These are phyloP conservation scores for Colletotrichum cereale DNA, from an alignment of 2,329 filamentous ascomycete species.

Conservation along the genomic window DNA sequence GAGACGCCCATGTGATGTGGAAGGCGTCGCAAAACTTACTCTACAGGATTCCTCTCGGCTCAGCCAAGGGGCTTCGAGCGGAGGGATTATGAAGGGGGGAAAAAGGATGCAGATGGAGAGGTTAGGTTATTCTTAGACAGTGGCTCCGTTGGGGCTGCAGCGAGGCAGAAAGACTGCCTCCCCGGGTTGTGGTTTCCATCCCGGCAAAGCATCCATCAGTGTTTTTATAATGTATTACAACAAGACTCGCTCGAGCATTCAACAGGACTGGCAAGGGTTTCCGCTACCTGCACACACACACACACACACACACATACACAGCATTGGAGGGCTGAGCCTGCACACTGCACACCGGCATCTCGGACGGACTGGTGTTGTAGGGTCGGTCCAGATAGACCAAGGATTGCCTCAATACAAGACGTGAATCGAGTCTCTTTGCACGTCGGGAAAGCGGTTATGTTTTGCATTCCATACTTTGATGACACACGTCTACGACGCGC, in stretches of 20 bases:
- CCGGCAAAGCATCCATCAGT: slow-evolving; percentile 30
- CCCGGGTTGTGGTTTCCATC: slow-evolving; percentile 5
- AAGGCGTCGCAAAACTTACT: neutral
- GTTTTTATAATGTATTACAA: slow-evolving; percentile 40
- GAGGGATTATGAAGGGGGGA: neutral
- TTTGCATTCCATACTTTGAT: too few relatives aligned
- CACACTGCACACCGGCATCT: neutral
- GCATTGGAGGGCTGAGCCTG: slow-evolving; percentile 10
- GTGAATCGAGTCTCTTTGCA: slow-evolving; percentile 8
- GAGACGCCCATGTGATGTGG: slow-evolving; percentile 32
- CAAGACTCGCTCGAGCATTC: slow-evolving; percentile 22
- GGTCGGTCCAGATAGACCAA: slow-evolving; percentile 7
- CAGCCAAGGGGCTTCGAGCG: neutral
- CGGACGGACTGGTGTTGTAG: neutral
- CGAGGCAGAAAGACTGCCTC: slow-evolving; percentile 32
- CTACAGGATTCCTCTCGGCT: neutral
- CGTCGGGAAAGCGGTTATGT: too few relatives aligned
- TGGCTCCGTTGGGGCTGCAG: slow-evolving; percentile 16
- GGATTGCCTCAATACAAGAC: slow-evolving; percentile 5
- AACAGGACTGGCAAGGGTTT: slow-evolving; percentile 3
- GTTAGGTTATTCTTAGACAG: slow-evolving; percentile 28
- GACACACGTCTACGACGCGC: neutral
- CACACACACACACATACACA: neutral
- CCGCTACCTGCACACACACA: neutral
- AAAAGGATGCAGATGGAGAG: slow-evolving; percentile 15